Conservation (phyloP, 2,329 filamentous ascomycete genomes). For the Colletotrichum sp. region DNA sequence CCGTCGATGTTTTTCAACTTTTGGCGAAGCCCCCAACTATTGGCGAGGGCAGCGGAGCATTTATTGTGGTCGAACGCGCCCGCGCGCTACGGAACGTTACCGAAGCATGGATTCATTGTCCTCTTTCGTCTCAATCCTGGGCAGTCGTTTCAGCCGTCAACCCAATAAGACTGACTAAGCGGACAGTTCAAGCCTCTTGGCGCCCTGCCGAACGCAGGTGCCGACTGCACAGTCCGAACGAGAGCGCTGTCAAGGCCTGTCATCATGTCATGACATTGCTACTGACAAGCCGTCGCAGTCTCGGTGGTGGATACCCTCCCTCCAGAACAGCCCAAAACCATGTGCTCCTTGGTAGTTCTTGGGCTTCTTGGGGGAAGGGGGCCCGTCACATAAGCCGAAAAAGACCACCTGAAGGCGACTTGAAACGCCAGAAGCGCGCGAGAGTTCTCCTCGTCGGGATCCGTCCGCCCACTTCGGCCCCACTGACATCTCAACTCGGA, state of each 20-base stretch:
- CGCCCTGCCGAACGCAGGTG: constrained; percentile 1
- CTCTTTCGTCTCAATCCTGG: not conserved
- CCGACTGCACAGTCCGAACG: not conserved
- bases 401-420: not conserved
- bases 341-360: not conserved
- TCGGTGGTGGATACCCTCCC: not conserved
- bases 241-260: not conserved
- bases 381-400: not conserved
- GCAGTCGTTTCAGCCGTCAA: not conserved
- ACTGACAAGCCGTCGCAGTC: constrained; percentile 2
- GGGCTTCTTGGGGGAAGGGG: not conserved
- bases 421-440: constrained; percentile 13
- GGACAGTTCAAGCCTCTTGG: not conserved
- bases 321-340: not conserved
- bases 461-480: constrained; percentile 10
- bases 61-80: not conserved
- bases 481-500: constrained; percentile 10
- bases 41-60: not conserved
- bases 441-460: not conserved
- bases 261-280: not conserved
- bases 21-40: not conserved
- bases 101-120: not conserved
- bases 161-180: not conserved
- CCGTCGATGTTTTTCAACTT: not conserved
- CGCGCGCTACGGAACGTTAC: not conserved